Conservation (phyloP, 2,329 filamentous ascomycete species). For the Fusarium neocosmosporiellum region DNA sequence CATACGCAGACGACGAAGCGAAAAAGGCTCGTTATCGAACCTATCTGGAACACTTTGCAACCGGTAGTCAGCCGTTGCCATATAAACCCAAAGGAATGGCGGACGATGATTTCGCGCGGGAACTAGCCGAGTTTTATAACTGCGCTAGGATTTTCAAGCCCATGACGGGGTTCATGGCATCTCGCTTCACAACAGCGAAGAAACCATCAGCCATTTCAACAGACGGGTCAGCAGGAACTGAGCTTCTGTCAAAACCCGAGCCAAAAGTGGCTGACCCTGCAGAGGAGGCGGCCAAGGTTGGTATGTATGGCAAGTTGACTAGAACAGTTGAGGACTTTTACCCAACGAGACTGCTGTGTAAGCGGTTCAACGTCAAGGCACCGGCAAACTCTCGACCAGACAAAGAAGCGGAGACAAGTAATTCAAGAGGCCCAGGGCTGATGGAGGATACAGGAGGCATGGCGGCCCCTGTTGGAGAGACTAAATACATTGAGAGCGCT, state of each 20-base stretch:
- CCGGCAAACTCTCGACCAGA: conserved; percentile 75
- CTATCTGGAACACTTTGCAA: conserved; percentile 82
- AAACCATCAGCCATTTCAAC: conserved; percentile 50
- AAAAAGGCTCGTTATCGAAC: conserved; percentile 85
- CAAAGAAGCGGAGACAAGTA: conserved; percentile 46
- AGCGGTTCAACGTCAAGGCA: conserved; percentile 88
- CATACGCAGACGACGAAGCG: conserved; percentile 83
- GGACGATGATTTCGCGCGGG: conserved; percentile 81
- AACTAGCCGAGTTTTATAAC: conserved; percentile 79
- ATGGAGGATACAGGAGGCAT: conserved; percentile 18
- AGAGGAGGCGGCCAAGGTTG: conserved; percentile 85
- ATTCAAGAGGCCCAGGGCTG: conserved; percentile 27
- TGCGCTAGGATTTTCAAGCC: conserved; percentile 84
- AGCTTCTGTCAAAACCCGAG: conserved; percentile 46
- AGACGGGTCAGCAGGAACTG: conserved; percentile 25
- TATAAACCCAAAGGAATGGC: conserved; percentile 55
- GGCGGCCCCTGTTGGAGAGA: conserved; percentile 11
- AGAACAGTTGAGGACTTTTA: conserved; percentile 77
- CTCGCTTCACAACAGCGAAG: conserved; percentile 84
- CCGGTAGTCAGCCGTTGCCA: conserved; percentile 61
- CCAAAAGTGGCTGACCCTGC: conserved; percentile 71
- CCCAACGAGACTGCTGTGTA: conserved; percentile 88
- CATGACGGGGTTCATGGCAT: conserved; percentile 91
- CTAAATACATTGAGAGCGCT: conserved; percentile 27
- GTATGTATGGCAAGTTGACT: conserved; percentile 94